Base-by-base conservation (phyloP, 345 rosid species). In the Xanthoceras sorbifolium region DNA sequence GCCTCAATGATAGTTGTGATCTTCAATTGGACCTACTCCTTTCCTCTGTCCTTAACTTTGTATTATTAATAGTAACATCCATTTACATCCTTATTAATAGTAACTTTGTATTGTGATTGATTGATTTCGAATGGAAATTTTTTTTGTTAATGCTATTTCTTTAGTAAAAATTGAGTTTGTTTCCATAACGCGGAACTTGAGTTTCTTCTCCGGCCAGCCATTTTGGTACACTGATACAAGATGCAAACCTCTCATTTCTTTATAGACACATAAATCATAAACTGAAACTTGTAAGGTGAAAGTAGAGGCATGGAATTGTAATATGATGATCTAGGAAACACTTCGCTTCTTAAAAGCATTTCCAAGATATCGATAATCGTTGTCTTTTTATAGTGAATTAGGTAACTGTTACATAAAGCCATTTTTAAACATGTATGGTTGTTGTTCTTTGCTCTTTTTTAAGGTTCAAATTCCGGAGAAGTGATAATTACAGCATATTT, bases 401-500 rank as follows among this genome's bases (percentile, higher is more conserved):
- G 5, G 32, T 25, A n/a, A 17, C 44, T 69, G 40, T 69, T 14
- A 54, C 26, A 22, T 26, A n/a, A 20, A 52, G 23, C 28, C 12
- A 22, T n/a, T 71, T 9, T 20, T n/a, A 31, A 31, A 70, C 5
- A 54, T 29, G 63, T 63, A 52, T n/a, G 31, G 20, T 28, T 34
- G 17, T 54, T 57, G 25, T 18, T 22, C 17, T 70, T 52, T 70
- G n/a, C 32, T 32, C 60, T 8, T 69, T 23, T n/a, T n/a, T n/a
- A n/a, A 55, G 31, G 46, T 71, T 71, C 65, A 36, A 18, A 71
- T 71, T 42, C 64, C 38, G 22, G 20, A 32, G 20, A 57, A 71
- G 14, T 57, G 65, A 57, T 17, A 20, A 14, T 71, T 22, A 32
- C 65, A 20, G 57, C 22, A 60, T 52, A 9, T 38, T 54, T 52